Base-by-base conservation (phyloP, 2,329 filamentous ascomycete genomes). In the Fusarium coffeatum region DNA sequence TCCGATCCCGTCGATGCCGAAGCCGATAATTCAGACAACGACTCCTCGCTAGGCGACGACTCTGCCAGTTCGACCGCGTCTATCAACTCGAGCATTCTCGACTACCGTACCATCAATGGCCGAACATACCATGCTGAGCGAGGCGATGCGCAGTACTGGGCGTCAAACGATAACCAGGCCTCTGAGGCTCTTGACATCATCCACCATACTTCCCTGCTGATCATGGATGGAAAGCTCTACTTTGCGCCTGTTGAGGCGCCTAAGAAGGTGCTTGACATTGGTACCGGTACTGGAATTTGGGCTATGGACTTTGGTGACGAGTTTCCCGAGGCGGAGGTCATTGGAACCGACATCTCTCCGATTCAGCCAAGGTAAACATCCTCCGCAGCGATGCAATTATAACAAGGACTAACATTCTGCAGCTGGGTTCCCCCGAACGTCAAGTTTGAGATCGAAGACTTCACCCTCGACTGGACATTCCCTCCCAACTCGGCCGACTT, bases 291-390 rank as follows among this genome's bases (percentile, higher is more conserved):
- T 1, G 68, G 68, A 0, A 71, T 86, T 46, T 88, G 85, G 86
- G 83, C 86, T 13, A 76, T 69, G 71, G 87, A 88, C 64, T 76
- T 80, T 54, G 76, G 80, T 68, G 76, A 85, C 55, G 69, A 81
- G n/a, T 83, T 83, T 37, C 84, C 85, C 5, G 73, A 80, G 65
- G 83, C 76, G 53, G 80, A 74, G 78, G 85, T 77, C 5, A 81
- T 82, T 25, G 87, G 87, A 43, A 86, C 84, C 5, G 87, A 89
- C 71, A 82, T 89, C 18, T 86, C 84, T 12, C 85, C 87, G 1
- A 86, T 88, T 11, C 87, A 89, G 72, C 86, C 87, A 1, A 78
- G 77, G 32, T 85, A 5, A 30, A 23, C 20, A 11, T 7, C 4
- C 27, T 10, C 2, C 16, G 9, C 16, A 3, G 12, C 18, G 8